These are phyloP conservation scores for Plenodomus tracheiphilus DNA, from an alignment of 2,329 filamentous ascomycete genomes.

Conservation along the genomic window DNA sequence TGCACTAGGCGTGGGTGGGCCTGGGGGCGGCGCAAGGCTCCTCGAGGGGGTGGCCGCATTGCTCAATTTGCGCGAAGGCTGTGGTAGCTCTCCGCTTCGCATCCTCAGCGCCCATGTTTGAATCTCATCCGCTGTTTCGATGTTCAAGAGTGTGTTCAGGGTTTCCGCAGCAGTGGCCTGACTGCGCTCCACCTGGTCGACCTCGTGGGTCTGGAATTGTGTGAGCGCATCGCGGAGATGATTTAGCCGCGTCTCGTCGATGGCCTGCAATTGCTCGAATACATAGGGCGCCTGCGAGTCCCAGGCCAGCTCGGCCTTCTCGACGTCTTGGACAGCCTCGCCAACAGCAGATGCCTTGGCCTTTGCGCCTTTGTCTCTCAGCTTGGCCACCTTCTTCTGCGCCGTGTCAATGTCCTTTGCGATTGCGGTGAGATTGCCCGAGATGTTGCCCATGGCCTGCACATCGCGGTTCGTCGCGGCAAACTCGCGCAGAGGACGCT, in stretches of 20 bases:
- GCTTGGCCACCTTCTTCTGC: constrained; percentile 82
- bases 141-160: constrained; percentile 79
- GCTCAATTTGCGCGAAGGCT: constrained; percentile 36
- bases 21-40: constrained; percentile 40
- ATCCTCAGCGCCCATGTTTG: constrained; percentile 65
- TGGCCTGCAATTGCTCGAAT: constrained; percentile 86
- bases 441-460: constrained; percentile 77
- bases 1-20: constrained; percentile 36
- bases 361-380: constrained; percentile 76
- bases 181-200: constrained; percentile 79
- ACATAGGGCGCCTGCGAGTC: constrained; percentile 92
- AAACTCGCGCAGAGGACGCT: constrained; percentile 79
- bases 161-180: constrained; percentile 76
- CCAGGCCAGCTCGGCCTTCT: constrained; percentile 84
- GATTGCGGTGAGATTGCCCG: constrained; percentile 76
- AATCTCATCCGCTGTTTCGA: constrained; percentile 86
- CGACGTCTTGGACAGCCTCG: constrained; percentile 70
- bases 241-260: constrained; percentile 88
- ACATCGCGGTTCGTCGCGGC: constrained; percentile 72
- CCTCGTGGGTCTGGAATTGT: constrained; percentile 89
- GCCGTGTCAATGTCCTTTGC: constrained; percentile 84
- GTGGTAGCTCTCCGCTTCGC: constrained; percentile 44
- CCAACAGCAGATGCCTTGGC: constrained; percentile 78
- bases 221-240: constrained; percentile 89
- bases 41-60: constrained; percentile 36